phyloP scores from a whole-genome alignment of 176 grass and related monocot genomes.

The Puya raimondii region DNA sequence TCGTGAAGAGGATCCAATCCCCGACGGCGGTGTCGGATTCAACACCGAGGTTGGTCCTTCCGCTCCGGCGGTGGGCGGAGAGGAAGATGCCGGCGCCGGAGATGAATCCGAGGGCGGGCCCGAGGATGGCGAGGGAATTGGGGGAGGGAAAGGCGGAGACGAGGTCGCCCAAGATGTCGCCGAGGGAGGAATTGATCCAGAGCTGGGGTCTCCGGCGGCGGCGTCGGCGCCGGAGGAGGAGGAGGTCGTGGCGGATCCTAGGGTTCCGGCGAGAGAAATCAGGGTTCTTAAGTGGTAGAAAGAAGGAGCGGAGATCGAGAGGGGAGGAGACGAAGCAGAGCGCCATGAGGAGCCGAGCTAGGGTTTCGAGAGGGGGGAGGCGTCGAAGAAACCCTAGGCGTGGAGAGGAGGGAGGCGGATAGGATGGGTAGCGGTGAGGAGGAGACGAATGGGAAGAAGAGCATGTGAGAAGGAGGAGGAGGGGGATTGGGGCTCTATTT shows the following conservation, averaged over 20 bases:
- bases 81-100: conserved; percentile 27
- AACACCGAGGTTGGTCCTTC: not conserved
- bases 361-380: not conserved
- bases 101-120: conserved; percentile 34
- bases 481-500: no score
- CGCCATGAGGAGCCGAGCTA: not conserved
- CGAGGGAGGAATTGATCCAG: conserved; percentile 7
- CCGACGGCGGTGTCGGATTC: conserved; percentile 18
- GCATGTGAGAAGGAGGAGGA: no score
- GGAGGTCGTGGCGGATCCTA: not conserved
- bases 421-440: no score
- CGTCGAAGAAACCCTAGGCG: no score
- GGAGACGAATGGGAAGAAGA: no score
- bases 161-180: conserved; percentile 39
- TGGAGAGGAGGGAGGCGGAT: no score
- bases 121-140: conserved; percentile 45
- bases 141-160: conserved; percentile 40
- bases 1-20: conserved; percentile 84
- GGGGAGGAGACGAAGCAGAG: conserved; percentile 2
- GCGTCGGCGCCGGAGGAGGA: conserved; percentile 13
- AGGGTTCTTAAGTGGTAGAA: conserved; percentile 4
- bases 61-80: conserved; percentile 11
- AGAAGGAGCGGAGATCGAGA: not conserved
- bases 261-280: conserved; percentile 7
- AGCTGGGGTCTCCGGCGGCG: conserved; percentile 23